phyloP scores from a whole-genome alignment of 176 grass and related monocot species.

The Olyra latifolia region DNA sequence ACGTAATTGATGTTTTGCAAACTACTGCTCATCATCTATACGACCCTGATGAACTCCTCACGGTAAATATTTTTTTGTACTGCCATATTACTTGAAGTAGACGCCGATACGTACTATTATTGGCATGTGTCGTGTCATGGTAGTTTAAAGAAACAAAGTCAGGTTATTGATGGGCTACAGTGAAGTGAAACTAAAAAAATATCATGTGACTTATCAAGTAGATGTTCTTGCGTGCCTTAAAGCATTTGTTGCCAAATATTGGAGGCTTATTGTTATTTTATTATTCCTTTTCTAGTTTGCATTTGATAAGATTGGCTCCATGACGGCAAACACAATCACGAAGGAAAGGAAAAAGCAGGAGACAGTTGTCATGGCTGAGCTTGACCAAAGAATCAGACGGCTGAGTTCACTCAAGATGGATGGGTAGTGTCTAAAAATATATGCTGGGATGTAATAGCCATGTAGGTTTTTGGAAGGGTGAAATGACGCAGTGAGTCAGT shows the following conservation, averaged over 20 bases:
- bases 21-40: slow-evolving; percentile 75
- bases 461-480: background rate
- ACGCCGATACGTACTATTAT: slow-evolving; percentile 1
- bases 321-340: slow-evolving; percentile 86
- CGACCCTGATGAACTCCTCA: slow-evolving; percentile 86
- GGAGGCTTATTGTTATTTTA: background rate
- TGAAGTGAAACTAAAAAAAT: background rate
- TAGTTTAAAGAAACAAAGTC: background rate
- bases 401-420: slow-evolving; percentile 82
- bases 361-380: slow-evolving; percentile 90
- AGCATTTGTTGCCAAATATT: background rate
- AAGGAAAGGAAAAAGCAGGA: slow-evolving; percentile 97
- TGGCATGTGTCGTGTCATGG: background rate
- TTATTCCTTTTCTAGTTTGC: slow-evolving; percentile 56
- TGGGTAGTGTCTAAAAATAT: slow-evolving; percentile 32
- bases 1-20: slow-evolving; percentile 93
- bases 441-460: slow-evolving; percentile 11
- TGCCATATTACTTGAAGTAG: background rate
- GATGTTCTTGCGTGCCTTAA: background rate
- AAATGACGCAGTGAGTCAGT: background rate
- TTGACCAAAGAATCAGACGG: slow-evolving; percentile 80
- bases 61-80: slow-evolving; percentile 43
- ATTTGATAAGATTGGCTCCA: slow-evolving; percentile 93
- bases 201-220: background rate
- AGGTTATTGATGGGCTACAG: background rate